A percentile compares a stretch with the other conserved stretches of the same genome.
These are phyloP conservation scores for Hypoxylon fragiforme DNA, from an alignment of 495 filamentous ascomycete genomes.

Conservation along the genomic window DNA sequence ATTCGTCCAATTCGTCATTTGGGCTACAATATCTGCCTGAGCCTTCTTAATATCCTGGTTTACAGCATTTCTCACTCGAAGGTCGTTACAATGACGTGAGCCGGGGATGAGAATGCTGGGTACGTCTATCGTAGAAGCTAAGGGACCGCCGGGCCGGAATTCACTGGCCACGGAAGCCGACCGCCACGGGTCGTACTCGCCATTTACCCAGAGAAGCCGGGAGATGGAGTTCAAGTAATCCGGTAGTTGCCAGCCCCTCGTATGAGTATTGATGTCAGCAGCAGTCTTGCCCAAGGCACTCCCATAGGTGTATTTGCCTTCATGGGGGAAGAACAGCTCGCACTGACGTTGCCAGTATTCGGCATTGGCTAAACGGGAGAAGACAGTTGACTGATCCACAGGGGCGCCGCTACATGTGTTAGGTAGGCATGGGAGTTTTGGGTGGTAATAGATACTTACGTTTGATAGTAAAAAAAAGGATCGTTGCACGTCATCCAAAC, in stretches of 20 bases:
- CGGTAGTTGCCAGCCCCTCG: constrained; percentile 58
- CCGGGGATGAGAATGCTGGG: constrained; percentile 60
- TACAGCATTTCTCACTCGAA: constrained; percentile 46
- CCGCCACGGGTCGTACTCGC: constrained; percentile 64
- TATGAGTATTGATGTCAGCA: constrained; percentile 55
- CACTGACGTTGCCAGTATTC: constrained; percentile 63
- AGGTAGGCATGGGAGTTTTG: too few relatives aligned
- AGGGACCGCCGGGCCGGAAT: constrained; percentile 58
- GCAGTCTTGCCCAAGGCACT: constrained; percentile 53
- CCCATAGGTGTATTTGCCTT: constrained; percentile 53
- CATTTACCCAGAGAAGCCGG: constrained; percentile 62
- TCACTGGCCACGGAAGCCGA: constrained; percentile 55
- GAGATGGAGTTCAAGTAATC: constrained; percentile 44
- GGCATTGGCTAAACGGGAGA: constrained; percentile 57
- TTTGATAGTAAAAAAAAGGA: constrained; percentile 63
- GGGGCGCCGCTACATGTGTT: constrained; percentile 51
- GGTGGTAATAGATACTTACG: constrained; percentile 47
- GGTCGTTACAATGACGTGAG: constrained; percentile 57
- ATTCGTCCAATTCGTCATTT: constrained; percentile 55
- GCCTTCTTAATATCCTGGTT: constrained; percentile 38
- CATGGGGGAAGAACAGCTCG: constrained; percentile 57
- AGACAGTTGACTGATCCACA: constrained; percentile 39
- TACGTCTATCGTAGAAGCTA: constrained; percentile 44
- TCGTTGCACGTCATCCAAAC: constrained; percentile 67
- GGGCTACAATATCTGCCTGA: constrained; percentile 47